Evolutionary conservation across 306 rosid species (phyloP).

Genomic region (Crotalaria pallida): DNA sequence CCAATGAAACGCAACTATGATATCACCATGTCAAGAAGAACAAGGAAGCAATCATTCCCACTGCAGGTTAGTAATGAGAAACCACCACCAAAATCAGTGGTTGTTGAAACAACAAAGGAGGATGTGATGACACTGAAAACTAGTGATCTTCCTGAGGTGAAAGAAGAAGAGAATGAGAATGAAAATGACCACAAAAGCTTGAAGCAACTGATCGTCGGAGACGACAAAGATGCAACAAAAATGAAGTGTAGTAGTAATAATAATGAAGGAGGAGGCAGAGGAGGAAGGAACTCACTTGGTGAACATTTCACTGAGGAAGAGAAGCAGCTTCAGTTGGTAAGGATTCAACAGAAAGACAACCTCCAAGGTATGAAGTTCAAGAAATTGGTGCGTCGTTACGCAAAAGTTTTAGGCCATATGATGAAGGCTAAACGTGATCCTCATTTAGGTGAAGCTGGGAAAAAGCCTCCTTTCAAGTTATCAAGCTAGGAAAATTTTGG

Average conservation of each 20-base stretch:
- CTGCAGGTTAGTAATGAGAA: slow-evolving; percentile 21
- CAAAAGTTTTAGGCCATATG: slow-evolving; percentile 60
- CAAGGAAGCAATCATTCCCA: slow-evolving; percentile 45
- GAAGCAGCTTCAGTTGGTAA: slow-evolving; percentile 59
- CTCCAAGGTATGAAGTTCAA: slow-evolving; percentile 56
- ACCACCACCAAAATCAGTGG: not conserved
- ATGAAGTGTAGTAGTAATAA: not conserved
- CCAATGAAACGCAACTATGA: slow-evolving; percentile 50
- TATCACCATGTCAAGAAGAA: slow-evolving; percentile 79
- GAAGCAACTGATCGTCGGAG: slow-evolving; percentile 61
- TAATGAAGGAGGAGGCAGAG: slow-evolving; percentile 18
- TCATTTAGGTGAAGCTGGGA: slow-evolving; percentile 37
- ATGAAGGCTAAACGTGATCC: slow-evolving; percentile 53
- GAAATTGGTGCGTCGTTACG: slow-evolving; percentile 68
- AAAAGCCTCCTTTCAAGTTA: slow-evolving; percentile 41
- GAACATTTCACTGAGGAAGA: slow-evolving; percentile 68
- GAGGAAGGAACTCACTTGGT: slow-evolving; percentile 51
- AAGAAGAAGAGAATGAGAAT: slow-evolving; percentile 16
- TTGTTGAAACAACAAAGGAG: not conserved
- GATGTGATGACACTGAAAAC: slow-evolving; percentile 1
- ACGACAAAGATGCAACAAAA: not conserved
- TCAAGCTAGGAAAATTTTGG: slow-evolving; percentile 8
- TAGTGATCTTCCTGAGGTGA: not conserved
- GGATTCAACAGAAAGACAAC: slow-evolving; percentile 42
- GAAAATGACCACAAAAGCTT: slow-evolving; percentile 51